Base-by-base conservation (phyloP, 305 asterid species). In the Fraxinus sp. region DNA sequence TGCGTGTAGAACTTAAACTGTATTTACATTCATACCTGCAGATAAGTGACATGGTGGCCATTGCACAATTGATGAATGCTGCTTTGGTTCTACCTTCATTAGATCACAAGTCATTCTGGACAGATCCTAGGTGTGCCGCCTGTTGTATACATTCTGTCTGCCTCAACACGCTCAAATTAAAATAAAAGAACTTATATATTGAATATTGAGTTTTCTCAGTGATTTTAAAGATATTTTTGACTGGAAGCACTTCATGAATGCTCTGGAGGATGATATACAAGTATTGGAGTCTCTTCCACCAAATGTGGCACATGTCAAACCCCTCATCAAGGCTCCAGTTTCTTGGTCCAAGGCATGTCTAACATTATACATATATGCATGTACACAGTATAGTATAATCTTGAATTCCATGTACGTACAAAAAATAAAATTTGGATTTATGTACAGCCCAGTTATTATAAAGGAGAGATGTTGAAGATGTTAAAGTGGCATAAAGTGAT, bases 21-120 rank as follows among this genome's bases (percentile, higher is more conserved):
- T 10, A 49, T 44, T 9, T 13, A 46, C 57, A 13, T 46, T 3
- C 57, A 46, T 13, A 46, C 57, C 66, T 68, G 74, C 93, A 94
- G 98, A 95, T 95, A 87, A 92, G 98, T 81, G 99, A 95, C 75
- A 95, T 95, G 98, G 99, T 95, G 70, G 99, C 99, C 36, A 88
- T 95, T 7, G 93, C 98, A 64, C 93, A 93, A 85, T 83, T 94
- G 72, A 85, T 93, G 91, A 89, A 94, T 80, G 99, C 98, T 55
- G 90, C 96, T 32, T 88, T 95, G 49, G 92, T 95, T 36, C 97
- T 95, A 83, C 99, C 99, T 85, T 88, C 92, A 5, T 95, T 94
- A 59, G 99, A 95, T 86, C 99, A 95, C 84, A 71, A 84, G 59
- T 94, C 98, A 71, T 95, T 92, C 79, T 95, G 98, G 98, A 92